Evolutionary conservation across 306 rosid species (phyloP), one percentile per base, ranked within the genome.

Genomic region (Prunus kanzakura): DNA sequence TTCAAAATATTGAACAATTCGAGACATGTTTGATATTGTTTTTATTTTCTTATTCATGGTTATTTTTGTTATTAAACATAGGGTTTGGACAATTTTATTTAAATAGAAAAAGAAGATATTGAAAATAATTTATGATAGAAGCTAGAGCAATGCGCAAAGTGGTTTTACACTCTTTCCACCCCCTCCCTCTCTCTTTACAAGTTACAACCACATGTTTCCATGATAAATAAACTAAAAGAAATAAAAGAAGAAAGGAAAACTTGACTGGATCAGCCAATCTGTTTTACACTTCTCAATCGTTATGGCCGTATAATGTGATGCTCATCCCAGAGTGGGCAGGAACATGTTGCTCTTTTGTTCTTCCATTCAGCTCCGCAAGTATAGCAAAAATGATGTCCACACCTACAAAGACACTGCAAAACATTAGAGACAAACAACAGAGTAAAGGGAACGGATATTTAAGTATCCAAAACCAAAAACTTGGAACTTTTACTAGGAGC

Each of bases 321-420:
- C 85, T 92, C 97, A 9, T 69, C 82, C 97, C 96, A 92, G 51
- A 87, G 88, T 15, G 92, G 89, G 65, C 97, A 90, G 41, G 78
- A 25, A 84, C 97, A 92, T 0, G 93, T 87, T 68, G 91, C 79
- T 74, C 52, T 80, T 70, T 90, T 92, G 55, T 85, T 52, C 77
- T 84, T 88, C 97, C 97, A 92, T 82, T 82, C 92, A 51, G 87
- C 91, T 66, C 97, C 97, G 75, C 97, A 92, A 47, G 76, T 87
- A 49, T 92, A 92, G 87, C 97, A 92, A 65, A 92, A 92, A 72
- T 90, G 91, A 8, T 62, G 73, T 57, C 90, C 91, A 50, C 97
- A 92, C 82, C 97, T 90, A 78, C 81, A 80, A 46, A 84, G 62
- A 72, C 76, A 75, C 56, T 13, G 7, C 55, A 71, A 18, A 38